These are phyloP conservation scores for Myxozyma sirexii DNA, from an alignment of 805 yeast genomes.

Conservation along the genomic window DNA sequence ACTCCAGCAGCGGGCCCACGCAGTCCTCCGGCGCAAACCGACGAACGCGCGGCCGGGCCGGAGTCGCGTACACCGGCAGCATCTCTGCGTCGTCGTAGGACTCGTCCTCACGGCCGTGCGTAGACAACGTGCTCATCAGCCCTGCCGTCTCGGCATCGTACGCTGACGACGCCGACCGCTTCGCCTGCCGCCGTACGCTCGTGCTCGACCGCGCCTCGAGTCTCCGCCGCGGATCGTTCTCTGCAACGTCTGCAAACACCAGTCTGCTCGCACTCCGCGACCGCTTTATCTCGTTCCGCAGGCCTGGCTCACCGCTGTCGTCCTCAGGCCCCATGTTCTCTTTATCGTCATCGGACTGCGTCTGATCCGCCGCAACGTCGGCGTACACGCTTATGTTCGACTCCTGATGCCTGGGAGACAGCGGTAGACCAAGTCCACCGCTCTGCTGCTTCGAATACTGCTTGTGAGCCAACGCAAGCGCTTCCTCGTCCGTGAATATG, in stretches of 20 bases:
- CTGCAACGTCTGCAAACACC: slow-evolving; percentile 19
- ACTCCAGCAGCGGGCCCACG: slow-evolving; percentile 20
- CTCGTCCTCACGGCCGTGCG: neutral
- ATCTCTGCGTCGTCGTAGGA: slow-evolving; percentile 2
- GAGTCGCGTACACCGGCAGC: slow-evolving; percentile 19
- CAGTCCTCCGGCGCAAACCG: slow-evolving; percentile 18
- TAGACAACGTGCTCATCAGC: neutral
- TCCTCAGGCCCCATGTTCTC: slow-evolving; percentile 16
- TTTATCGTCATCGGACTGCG: slow-evolving; percentile 11
- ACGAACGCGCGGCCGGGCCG: slow-evolving; percentile 31
- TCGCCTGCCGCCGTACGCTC: neutral
- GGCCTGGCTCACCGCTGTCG: neutral
- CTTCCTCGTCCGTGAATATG: neutral
- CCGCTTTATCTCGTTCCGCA: neutral
- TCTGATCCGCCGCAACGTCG: neutral
- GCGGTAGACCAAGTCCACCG: neutral
- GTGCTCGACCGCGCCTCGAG: slow-evolving; percentile 2
- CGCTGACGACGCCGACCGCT: neutral
- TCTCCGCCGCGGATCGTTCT: slow-evolving; percentile 22
- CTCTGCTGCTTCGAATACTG: neutral
- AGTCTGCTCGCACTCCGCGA: neutral
- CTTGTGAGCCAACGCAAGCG: neutral
- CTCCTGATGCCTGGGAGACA: neutral
- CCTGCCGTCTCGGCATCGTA: neutral
- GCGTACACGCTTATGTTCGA: slow-evolving; percentile 6